Evolutionary conservation across 164 flowering plant species (phyloP).

Genomic region (Piper betle): DNA sequence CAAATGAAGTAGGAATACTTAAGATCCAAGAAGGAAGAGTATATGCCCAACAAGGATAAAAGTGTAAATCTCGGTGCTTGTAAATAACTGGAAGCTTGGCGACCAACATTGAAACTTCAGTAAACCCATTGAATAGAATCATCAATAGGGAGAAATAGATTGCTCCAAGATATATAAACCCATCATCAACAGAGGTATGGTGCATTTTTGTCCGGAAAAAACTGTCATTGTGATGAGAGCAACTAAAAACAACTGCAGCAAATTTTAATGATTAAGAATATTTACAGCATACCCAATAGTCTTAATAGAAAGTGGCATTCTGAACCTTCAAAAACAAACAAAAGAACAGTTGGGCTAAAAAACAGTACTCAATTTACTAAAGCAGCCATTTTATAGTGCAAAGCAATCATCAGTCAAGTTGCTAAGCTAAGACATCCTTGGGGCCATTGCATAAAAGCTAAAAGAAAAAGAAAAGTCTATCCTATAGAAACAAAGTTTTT

Average conservation of each 20-base stretch:
- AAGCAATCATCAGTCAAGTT: too few relatives aligned
- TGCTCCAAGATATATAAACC: conserved; percentile 69
- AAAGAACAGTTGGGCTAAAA: too few relatives aligned
- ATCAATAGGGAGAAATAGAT: conserved; percentile 80
- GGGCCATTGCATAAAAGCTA: too few relatives aligned
- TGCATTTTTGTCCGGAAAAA: conserved; percentile 76
- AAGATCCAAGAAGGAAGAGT: conserved; percentile 88
- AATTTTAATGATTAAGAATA: not conserved
- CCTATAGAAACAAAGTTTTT: conserved; percentile 26
- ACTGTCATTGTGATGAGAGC: conserved; percentile 90
- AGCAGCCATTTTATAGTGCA: too few relatives aligned
- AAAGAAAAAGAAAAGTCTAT: conserved; percentile 12
- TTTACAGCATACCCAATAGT: too few relatives aligned
- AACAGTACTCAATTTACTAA: too few relatives aligned
- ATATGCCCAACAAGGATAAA: conserved; percentile 94
- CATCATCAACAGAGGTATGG: conserved; percentile 72
- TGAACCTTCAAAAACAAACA: not conserved
- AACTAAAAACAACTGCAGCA: conserved; percentile 75
- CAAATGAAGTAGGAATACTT: conserved; percentile 77
- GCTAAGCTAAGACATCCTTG: too few relatives aligned
- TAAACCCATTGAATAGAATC: conserved; percentile 89
- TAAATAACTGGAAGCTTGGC: conserved; percentile 88
- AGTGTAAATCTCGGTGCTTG: conserved; percentile 91
- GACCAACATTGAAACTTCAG: conserved; percentile 87
- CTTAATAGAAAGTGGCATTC: conserved; percentile 1